phyloP scores from a whole-genome alignment of 139 green algal species.

The Micractinium conductrix region DNA sequence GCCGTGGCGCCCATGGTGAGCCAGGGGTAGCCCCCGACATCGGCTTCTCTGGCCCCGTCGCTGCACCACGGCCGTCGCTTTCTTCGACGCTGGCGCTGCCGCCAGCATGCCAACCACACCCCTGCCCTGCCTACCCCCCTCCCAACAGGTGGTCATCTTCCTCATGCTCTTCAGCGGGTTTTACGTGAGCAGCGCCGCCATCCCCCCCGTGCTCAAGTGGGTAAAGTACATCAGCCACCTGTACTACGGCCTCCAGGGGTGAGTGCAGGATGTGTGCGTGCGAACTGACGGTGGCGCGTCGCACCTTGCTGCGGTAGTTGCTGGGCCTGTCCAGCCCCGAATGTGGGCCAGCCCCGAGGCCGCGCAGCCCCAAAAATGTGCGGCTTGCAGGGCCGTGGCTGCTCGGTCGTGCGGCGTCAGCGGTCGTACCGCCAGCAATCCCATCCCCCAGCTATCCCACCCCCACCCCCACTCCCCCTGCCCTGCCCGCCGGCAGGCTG shows the following conservation, averaged over 20 bases:
- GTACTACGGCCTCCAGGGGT: conserved; percentile 50
- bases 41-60: too few relatives aligned
- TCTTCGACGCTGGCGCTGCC: too few relatives aligned
- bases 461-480: neutral
- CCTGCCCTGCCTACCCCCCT: too few relatives aligned
- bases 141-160: neutral
- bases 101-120: too few relatives aligned
- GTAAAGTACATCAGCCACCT: conserved; percentile 56
- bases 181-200: conserved; percentile 14
- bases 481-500: neutral
- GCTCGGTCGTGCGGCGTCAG: too few relatives aligned
- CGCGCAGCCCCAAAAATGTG: neutral
- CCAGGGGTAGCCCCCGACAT: too few relatives aligned
- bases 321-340: neutral
- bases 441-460: neutral
- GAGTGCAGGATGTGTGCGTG: neutral
- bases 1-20: conserved; percentile 64
- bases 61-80: too few relatives aligned
- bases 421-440: too few relatives aligned
- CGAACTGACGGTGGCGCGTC: neutral
- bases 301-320: neutral
- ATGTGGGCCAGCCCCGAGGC: neutral
- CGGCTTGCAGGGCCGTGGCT: neutral
- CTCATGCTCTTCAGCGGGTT: conserved; percentile 23
- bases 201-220: conserved; percentile 20